Evolutionary conservation across 129 eudicot genomes (phyloP).

Genomic region (Dittrichia graveolens): DNA sequence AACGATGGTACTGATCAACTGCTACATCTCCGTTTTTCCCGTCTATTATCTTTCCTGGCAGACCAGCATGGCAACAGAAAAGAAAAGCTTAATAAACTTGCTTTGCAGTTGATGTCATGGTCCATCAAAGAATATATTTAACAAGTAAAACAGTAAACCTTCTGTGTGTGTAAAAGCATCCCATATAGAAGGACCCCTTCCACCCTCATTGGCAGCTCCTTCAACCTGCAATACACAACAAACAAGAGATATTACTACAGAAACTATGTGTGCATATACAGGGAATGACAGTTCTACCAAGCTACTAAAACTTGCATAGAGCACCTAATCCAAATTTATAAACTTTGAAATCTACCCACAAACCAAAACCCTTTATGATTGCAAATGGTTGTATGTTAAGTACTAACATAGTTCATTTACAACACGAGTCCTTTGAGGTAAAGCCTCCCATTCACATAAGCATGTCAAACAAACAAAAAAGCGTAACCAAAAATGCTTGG

Average conservation of each 20-base stretch:
- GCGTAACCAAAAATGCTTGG: not conserved
- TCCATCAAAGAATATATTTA: not conserved
- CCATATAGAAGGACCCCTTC: slow-evolving; percentile 82
- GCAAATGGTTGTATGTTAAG: not conserved
- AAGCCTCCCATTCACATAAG: slow-evolving; percentile 8
- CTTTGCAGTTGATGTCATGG: slow-evolving; percentile 17
- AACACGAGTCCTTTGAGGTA: not conserved
- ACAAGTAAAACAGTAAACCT: slow-evolving; percentile 39
- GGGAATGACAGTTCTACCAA: slow-evolving; percentile 9
- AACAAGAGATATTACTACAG: slow-evolving; percentile 24
- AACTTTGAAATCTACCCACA: not conserved
- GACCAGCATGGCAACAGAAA: slow-evolving; percentile 13
- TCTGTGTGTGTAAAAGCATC: slow-evolving; percentile 56
- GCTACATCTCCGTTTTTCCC: slow-evolving; percentile 68
- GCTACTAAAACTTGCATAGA: not conserved
- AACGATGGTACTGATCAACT: slow-evolving; percentile 76
- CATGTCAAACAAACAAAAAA: not conserved
- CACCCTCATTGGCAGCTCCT: slow-evolving; percentile 70
- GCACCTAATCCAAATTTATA: not conserved
- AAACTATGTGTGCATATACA: not conserved
- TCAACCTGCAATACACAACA: slow-evolving; percentile 59
- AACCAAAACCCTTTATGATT: not conserved
- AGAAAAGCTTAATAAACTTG: slow-evolving; percentile 11
- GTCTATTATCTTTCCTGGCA: slow-evolving; percentile 64
- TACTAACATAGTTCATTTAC: slow-evolving; percentile 11